Percentiles rank a stretch among this genome's conserved stretches.
These are phyloP conservation scores for Saraca asoca DNA, from an alignment of 331 rosid species.

Conservation along the genomic window DNA sequence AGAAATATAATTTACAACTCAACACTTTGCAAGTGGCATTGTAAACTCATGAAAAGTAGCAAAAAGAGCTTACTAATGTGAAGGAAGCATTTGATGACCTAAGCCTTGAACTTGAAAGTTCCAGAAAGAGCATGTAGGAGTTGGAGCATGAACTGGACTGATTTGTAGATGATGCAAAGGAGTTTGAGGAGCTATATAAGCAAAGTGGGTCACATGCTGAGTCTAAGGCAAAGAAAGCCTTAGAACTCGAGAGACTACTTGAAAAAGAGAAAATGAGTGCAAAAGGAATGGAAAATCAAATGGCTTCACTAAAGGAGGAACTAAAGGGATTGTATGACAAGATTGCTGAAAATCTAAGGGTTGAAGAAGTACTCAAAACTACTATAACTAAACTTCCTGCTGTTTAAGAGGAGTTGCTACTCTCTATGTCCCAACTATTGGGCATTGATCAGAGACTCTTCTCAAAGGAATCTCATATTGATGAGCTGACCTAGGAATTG, in stretches of 20 bases:
- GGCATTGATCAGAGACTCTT: constrained; percentile 57
- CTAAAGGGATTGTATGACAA: no score
- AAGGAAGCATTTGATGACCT: constrained; percentile 68
- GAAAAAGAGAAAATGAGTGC: no score
- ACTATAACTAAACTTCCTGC: constrained; percentile 66
- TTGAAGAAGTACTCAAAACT: constrained; percentile 67
- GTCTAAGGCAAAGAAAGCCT: constrained; percentile 63
- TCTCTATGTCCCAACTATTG: constrained; percentile 60
- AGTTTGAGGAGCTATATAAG: constrained; percentile 85
- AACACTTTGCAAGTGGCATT: constrained; percentile 64
- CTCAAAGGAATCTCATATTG: constrained; percentile 56
- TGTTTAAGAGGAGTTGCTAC: constrained; percentile 65
- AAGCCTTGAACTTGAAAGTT: constrained; percentile 67
- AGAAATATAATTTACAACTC: constrained; percentile 61
- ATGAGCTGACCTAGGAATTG: constrained; percentile 59
- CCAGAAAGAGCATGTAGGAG: constrained; percentile 61
- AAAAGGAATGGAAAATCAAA: no score
- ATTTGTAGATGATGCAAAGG: constrained; percentile 57
- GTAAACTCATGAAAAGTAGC: constrained; percentile 68
- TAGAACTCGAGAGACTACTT: constrained; percentile 73
- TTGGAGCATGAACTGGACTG: constrained; percentile 61
- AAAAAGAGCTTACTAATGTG: constrained; percentile 61
- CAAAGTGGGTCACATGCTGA: constrained; percentile 81
- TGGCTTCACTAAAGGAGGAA: no score
- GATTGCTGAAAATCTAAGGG: constrained; percentile 67